A percentile compares a stretch with the other conserved stretches of the same genome.
Conservation (phyloP, 129 eudicot species). For the Flaveria bidentis region DNA sequence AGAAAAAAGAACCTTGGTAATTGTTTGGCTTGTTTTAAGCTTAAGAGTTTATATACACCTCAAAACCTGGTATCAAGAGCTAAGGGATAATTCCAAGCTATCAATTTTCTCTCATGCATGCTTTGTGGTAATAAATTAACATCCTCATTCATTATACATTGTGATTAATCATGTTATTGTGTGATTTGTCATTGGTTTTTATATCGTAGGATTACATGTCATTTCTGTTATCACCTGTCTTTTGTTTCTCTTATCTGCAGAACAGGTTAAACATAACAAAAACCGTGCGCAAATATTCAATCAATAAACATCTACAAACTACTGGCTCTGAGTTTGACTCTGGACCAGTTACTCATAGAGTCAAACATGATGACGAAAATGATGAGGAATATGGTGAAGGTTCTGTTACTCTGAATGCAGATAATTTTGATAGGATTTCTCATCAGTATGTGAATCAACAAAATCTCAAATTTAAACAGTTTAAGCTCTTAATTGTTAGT, state of each 20-base stretch:
- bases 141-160: background rate
- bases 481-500: background rate
- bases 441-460: conserved; percentile 61
- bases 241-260: conserved; percentile 54
- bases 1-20: background rate
- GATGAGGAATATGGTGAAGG: conserved; percentile 89
- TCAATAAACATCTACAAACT: conserved; percentile 58
- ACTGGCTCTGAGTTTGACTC: conserved; percentile 73
- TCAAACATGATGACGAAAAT: conserved; percentile 84
- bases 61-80: background rate
- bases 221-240: conserved; percentile 29
- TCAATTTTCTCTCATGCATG: conserved; percentile 16
- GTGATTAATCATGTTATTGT: conserved; percentile 18
- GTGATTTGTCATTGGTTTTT: background rate
- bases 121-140: conserved; percentile 5
- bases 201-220: conserved; percentile 10
- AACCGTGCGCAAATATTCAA: conserved; percentile 78
- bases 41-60: no score
- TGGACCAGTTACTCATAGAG: conserved; percentile 42
- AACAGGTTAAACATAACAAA: conserved; percentile 95
- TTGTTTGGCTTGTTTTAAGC: background rate
- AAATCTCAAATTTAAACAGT: background rate
- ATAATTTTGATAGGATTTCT: conserved; percentile 71
- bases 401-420: conserved; percentile 56
- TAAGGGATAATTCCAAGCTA: conserved; percentile 16